Evolutionary conservation across 225 moss, liverwort and hornwort genomes (phyloP).

Genomic region (Sphagnum tenellum): DNA sequence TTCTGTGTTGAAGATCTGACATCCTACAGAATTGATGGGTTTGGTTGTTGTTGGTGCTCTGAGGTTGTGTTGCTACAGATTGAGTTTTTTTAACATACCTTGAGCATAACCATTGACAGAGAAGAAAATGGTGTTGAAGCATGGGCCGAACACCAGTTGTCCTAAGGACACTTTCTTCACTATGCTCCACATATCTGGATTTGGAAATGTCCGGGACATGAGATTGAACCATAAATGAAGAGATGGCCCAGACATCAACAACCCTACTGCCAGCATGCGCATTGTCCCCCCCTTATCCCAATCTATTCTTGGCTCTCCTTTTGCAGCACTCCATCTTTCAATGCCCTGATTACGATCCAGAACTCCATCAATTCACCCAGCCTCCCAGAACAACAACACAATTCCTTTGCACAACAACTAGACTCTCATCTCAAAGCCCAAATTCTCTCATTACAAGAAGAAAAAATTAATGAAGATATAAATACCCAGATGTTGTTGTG

Average conservation of each 20-base stretch:
- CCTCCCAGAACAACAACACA: background rate
- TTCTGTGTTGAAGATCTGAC: too few species aligned
- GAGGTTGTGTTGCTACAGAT: too few species aligned
- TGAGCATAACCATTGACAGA: conserved; percentile 30
- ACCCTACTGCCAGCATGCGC: conserved; percentile 37
- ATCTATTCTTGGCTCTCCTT: conserved; percentile 26
- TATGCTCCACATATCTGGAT: conserved; percentile 11
- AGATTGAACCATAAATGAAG: conserved; percentile 52
- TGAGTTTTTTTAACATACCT: conserved; percentile 13
- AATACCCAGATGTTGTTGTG: background rate
- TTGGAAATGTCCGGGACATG: conserved; percentile 28
- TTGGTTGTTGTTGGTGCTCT: too few species aligned
- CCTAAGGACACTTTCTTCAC: conserved; percentile 40
- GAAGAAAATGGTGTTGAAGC: conserved; percentile 32
- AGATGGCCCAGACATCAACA: conserved; percentile 27
- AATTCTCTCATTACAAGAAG: background rate
- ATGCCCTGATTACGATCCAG: conserved; percentile 11
- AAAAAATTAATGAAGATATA: too few species aligned
- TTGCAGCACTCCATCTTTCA: conserved; percentile 12
- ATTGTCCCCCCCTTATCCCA: conserved; percentile 41
- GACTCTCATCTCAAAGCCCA: background rate
- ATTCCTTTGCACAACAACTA: background rate
- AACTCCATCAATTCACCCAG: background rate
- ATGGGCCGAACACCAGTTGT: conserved; percentile 24
- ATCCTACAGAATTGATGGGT: too few species aligned